Base-by-base conservation (phyloP, 1,284 basidiomycete genomes). In the Flammula alnicola region DNA sequence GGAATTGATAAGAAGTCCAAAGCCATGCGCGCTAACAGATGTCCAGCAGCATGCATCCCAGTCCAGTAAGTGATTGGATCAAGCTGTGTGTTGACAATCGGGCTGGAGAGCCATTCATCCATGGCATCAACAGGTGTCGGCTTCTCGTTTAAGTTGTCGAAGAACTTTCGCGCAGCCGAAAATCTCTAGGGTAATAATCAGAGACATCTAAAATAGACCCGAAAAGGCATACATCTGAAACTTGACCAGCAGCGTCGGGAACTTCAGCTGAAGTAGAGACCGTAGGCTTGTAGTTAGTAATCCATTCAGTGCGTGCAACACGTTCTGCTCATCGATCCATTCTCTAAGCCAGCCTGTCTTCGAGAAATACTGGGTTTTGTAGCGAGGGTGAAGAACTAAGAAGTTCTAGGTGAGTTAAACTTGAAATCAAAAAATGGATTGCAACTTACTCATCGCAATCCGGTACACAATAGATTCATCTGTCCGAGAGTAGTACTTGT, bases 401-500 rank as follows among this genome's bases (percentile, higher is more conserved):
- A 39, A 38, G 16, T 38, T 19, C 8, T 14, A 3, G 17, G 20
- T 38, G 12, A 46, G 12, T 14, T 23, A 20, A 12, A 35, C 16
- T n/a, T 17, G 16, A 20, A 30, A 48, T n/a, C n/a, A 37, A 31
- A 4, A 41, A 29, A 44, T 14, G 44, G n/a, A 11, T 8, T 8
- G n/a, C n/a, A 30, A 30, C 27, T 30, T 40, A 49, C 39, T 29
- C 47, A 53, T 53, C 12, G 52, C 49, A 37, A 47, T 47, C n/a
- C 25, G 49, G 25, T 49, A 58, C 8, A 51, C 48, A 1, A 44
- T 38, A 0, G 47, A 52, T 4, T 54, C 51, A 46, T 59, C 54
- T 16, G 57, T 59, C 7, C 25, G n/a, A 10, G 37, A 22, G 35
- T 59, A 58, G 35, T 59, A 59, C 43, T 58, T 55, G 38, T 36